These are phyloP conservation scores for Inga laurina DNA, from an alignment of 306 rosid species.

Conservation along the genomic window DNA sequence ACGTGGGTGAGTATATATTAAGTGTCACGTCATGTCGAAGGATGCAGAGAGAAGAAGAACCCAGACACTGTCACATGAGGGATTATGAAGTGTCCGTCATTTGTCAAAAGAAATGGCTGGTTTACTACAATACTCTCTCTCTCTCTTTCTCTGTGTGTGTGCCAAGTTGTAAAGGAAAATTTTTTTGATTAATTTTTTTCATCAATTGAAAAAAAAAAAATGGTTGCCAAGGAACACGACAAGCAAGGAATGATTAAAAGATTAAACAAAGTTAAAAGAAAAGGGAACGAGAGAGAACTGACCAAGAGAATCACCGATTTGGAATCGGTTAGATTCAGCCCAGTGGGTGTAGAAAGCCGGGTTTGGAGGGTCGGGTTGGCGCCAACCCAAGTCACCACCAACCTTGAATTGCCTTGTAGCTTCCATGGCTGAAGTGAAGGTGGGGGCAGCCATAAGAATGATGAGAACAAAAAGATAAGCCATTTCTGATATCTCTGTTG, in stretches of 20 bases:
- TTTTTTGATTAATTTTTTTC: too few species aligned
- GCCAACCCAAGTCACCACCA: conserved; percentile 78
- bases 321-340: conserved; percentile 72
- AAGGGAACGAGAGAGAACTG: background rate
- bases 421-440: background rate
- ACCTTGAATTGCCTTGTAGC: conserved; percentile 59
- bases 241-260: too few species aligned
- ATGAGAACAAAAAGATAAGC: conserved; percentile 32
- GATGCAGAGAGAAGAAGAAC: background rate
- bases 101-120: background rate
- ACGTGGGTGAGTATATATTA: background rate
- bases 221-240: too few species aligned
- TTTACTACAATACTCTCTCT: background rate
- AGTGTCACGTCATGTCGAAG: background rate
- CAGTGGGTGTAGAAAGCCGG: conserved; percentile 54
- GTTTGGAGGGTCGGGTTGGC: conserved; percentile 43
- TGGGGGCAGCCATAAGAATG: conserved; percentile 32
- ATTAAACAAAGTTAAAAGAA: too few species aligned
- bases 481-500: conserved; percentile 9
- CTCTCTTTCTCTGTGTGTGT: background rate
- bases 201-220: too few species aligned
- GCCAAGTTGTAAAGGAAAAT: too few species aligned
- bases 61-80: background rate
- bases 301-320: conserved; percentile 81
- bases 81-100: background rate